A percentile compares a stretch with the other conserved stretches of the same genome.
phyloP scores from a whole-genome alignment of 1,284 basidiomycete genomes.

The Anthracocystis walkeri region DNA sequence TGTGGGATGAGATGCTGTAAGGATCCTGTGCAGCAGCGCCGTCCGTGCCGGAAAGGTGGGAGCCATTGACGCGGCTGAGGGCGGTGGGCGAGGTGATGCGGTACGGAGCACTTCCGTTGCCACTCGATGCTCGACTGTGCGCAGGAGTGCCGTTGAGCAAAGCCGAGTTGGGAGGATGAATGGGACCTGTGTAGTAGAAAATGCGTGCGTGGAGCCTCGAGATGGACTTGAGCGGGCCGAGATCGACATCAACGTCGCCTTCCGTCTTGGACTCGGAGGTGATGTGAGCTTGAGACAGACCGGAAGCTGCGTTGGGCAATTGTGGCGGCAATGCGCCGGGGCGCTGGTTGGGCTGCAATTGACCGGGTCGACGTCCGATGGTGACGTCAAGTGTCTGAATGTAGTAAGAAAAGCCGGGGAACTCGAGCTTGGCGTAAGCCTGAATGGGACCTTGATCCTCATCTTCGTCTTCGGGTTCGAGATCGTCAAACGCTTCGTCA shows the following conservation, averaged over 20 bases:
- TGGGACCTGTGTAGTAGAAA: constrained; percentile 72
- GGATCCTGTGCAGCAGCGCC: constrained; percentile 29
- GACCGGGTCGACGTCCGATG: constrained; percentile 74
- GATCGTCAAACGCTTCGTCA: constrained; percentile 39
- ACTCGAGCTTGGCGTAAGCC: constrained; percentile 92
- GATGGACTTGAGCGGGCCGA: constrained; percentile 95
- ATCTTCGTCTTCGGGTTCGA: constrained; percentile 45
- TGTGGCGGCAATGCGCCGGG: constrained; percentile 36
- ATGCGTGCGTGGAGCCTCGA: constrained; percentile 95
- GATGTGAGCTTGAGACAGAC: constrained; percentile 52
- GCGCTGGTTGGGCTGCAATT: constrained; percentile 41
- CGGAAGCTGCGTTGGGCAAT: constrained; percentile 47
- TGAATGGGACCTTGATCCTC: constrained; percentile 74
- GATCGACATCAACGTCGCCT: constrained; percentile 81
- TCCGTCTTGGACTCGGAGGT: constrained; percentile 50
- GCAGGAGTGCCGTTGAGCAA: constrained; percentile 36
- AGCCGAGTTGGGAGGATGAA: constrained; percentile 35
- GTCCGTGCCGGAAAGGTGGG: constrained; percentile 22
- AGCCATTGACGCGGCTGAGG: constrained; percentile 44
- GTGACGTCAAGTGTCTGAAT: constrained; percentile 81
- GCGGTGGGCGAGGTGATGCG: constrained; percentile 47
- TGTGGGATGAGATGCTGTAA: constrained; percentile 22
- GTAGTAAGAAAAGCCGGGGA: constrained; percentile 88
- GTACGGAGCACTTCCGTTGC: constrained; percentile 31
- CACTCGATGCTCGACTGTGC: constrained; percentile 32